Conservation (phyloP, 2,329 filamentous ascomycete genomes). For the Atkinsonella hypoxylon region DNA sequence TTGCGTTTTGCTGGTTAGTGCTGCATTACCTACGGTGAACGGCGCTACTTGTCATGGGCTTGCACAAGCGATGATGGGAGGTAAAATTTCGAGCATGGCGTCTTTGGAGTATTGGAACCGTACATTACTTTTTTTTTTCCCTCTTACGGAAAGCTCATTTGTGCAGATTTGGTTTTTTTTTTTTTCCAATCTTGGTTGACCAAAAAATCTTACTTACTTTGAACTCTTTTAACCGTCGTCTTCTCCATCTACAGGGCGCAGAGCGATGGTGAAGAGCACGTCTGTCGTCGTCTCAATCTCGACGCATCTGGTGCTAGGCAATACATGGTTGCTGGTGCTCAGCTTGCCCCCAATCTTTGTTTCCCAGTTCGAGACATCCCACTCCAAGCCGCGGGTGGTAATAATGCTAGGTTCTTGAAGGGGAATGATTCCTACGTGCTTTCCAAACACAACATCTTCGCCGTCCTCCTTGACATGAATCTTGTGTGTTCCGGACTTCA, state of each 20-base stretch:
- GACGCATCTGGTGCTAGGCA: constrained; percentile 45
- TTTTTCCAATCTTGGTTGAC: too few relatives aligned
- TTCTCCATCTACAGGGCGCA: constrained; percentile 28
- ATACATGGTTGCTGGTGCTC: constrained; percentile 72
- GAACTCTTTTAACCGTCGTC: constrained; percentile 16
- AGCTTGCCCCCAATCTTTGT: constrained; percentile 63
- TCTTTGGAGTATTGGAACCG: constrained; percentile 9
- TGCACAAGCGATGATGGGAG: too few relatives aligned
- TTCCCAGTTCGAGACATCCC: constrained; percentile 77
- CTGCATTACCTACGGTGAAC: constrained; percentile 62
- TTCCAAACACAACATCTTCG: constrained; percentile 48
- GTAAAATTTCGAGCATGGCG: constrained; percentile 9
- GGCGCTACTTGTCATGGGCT: not conserved
- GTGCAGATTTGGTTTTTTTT: too few relatives aligned
- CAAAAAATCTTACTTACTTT: not conserved
- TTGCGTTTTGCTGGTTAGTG: constrained; percentile 84
- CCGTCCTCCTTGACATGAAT: constrained; percentile 50
- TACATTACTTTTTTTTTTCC: constrained; percentile 4
- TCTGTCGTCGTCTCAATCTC: constrained; percentile 50
- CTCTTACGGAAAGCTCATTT: not conserved
- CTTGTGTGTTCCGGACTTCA: constrained; percentile 55
- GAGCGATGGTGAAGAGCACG: constrained; percentile 65
- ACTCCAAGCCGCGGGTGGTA: constrained; percentile 69
- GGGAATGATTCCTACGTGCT: constrained; percentile 78
- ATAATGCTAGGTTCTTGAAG: constrained; percentile 69